A percentile compares a stretch with the other conserved stretches of the same genome.
Conservation (phyloP, 176 grass and related monocot genomes). For the Eleusine coracana region DNA sequence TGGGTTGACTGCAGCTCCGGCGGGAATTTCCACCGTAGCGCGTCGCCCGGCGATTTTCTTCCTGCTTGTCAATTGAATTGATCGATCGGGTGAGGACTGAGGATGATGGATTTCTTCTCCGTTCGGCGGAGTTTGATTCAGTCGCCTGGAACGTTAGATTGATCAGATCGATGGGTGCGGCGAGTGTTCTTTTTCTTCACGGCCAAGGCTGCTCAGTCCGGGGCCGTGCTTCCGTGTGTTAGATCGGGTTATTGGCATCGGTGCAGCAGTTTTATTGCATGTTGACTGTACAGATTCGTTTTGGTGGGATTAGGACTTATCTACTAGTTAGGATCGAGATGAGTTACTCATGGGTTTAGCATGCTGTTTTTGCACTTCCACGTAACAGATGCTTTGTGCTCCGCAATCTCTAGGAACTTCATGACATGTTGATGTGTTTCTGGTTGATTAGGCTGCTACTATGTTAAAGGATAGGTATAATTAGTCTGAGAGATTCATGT, state of each 20-base stretch:
- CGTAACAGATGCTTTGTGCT: background rate
- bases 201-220: background rate
- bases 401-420: background rate
- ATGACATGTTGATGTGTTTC: background rate
- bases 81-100: slow-evolving; percentile 4
- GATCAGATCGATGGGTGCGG: background rate
- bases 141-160: background rate
- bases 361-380: background rate
- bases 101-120: too few species aligned
- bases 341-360: background rate
- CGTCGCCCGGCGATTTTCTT: background rate
- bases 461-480: background rate
- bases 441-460: background rate
- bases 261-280: background rate
- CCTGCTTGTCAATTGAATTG: background rate
- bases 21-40: background rate
- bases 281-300: background rate
- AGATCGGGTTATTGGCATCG: background rate
- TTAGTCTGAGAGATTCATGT: background rate
- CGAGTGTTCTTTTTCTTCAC: background rate
- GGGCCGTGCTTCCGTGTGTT: background rate
- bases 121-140: background rate
- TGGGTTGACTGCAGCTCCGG: background rate
- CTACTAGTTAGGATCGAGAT: background rate
- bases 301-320: background rate